Evolutionary conservation across 1,284 basidiomycete genomes (phyloP), one percentile per base, ranked within the genome.

Genomic region (Cutaneotrichosporon mucoides): DNA sequence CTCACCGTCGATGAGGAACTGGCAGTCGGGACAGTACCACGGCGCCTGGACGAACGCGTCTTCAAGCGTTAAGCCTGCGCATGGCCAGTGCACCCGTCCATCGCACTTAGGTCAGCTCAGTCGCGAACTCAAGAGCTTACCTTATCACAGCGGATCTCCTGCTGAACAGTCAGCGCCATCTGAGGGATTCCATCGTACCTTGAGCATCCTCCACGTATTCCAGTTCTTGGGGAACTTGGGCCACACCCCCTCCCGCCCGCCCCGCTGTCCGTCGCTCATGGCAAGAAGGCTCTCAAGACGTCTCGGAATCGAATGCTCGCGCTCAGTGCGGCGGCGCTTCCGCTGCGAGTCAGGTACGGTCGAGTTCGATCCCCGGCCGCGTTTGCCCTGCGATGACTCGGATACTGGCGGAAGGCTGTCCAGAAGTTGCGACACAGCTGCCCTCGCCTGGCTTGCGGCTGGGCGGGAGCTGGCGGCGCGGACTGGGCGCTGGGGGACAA

Each of bases 61-160:
- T 40, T 42, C 52, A 11, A 34, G 15, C 15, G 35, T 36, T 2
- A 51, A 13, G 4, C 43, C 49, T 8, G 58, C 58, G 37, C 57
- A 59, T 1, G 33, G 24, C 42, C 53, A 59, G 48, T 59, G 57
- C 3, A 51, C 40, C 2, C 57, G 37, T 12, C 53, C 36, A 9
- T 36, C 15, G 43, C 49, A 54, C 43, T 47, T 7, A 13, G 9
- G 33, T 47, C 33, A 47, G 33, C 12, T 24, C 24, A 24, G 24
- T 24, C 24, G 24, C 24, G 16, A 24, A 24, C 45, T 4, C 16
- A 10, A 16, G 5, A 12, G 8, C 10, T 34, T 40, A 35, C 45
- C 33, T 10, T 43, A 7, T 62, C 57, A 24, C 61, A 62, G 10
- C 37, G 5, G 6, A 59, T 55, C 53, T 59, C 57, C 40, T 62